Conservation (phyloP, 2,329 filamentous ascomycete species). For the Knufia fluminis region DNA sequence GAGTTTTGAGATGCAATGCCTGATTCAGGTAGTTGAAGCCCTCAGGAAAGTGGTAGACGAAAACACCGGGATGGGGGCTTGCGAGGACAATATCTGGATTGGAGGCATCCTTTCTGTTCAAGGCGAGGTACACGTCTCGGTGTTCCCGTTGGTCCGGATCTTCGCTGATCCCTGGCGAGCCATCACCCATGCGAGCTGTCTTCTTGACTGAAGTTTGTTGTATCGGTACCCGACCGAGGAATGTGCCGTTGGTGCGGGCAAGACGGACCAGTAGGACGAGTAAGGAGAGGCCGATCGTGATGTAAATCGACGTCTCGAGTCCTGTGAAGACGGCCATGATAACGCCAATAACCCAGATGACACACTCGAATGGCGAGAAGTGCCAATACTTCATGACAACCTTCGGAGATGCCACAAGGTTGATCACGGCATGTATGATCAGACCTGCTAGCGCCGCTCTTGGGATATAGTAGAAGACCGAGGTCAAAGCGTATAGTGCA, state of each 20-base stretch:
- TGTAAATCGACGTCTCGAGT: conserved; percentile 90
- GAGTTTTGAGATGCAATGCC: conserved; percentile 73
- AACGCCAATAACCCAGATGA: conserved; percentile 90
- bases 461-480: conserved; percentile 90
- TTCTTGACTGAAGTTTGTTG: conserved; percentile 57
- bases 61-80: conserved; percentile 78
- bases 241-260: conserved; percentile 69
- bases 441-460: conserved; percentile 70
- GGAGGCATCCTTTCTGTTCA: conserved; percentile 79
- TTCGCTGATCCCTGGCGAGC: too few species aligned
- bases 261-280: conserved; percentile 75
- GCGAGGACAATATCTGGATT: conserved; percentile 73
- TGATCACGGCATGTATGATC: conserved; percentile 91
- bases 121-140: conserved; percentile 76
- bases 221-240: conserved; percentile 73
- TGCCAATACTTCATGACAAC: conserved; percentile 92
- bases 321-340: conserved; percentile 76
- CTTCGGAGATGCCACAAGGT: conserved; percentile 83
- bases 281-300: conserved; percentile 66
- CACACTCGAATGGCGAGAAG: conserved; percentile 77
- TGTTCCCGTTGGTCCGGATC: conserved; percentile 16
- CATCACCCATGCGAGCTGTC: too few species aligned
- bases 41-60: conserved; percentile 91
- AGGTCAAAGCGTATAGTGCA: conserved; percentile 78
- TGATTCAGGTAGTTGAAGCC: conserved; percentile 96